These are phyloP conservation scores for Cerioporus squamosus DNA, from an alignment of 1,284 basidiomycete species.

Conservation along the genomic window DNA sequence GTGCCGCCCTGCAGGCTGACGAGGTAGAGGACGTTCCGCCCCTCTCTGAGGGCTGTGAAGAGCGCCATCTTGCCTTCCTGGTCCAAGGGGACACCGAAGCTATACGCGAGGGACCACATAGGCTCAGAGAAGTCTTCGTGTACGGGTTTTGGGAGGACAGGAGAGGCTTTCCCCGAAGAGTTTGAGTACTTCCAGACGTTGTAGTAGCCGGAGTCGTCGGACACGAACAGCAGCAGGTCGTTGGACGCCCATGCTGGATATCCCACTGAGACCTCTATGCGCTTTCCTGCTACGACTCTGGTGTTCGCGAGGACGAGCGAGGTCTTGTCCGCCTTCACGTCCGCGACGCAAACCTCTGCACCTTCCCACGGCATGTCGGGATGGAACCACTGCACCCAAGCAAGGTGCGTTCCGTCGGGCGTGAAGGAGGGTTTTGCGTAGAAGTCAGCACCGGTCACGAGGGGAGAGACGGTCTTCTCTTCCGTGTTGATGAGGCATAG, in stretches of 20 bases:
- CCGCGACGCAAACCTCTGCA: slow-evolving; percentile 60
- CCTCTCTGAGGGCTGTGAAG: slow-evolving; percentile 54
- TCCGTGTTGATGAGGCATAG: slow-evolving; percentile 59
- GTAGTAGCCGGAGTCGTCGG: slow-evolving; percentile 69
- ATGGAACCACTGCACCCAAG: slow-evolving; percentile 76
- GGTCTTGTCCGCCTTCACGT: slow-evolving; percentile 33
- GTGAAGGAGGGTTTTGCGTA: slow-evolving; percentile 69
- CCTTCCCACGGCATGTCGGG: slow-evolving; percentile 88
- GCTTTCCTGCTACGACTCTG: slow-evolving; percentile 52
- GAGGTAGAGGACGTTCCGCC: slow-evolving; percentile 53
- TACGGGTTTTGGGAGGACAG: slow-evolving; percentile 51
- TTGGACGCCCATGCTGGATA: slow-evolving; percentile 66
- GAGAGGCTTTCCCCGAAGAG: slow-evolving; percentile 37
- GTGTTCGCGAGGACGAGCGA: slow-evolving; percentile 38
- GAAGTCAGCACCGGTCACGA: slow-evolving; percentile 68
- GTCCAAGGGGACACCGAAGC: slow-evolving; percentile 55
- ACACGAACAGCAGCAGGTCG: slow-evolving; percentile 66
- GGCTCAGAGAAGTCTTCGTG: slow-evolving; percentile 64
- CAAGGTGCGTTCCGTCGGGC: slow-evolving; percentile 65
- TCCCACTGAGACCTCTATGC: slow-evolving; percentile 49
- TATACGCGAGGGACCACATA: slow-evolving; percentile 57
- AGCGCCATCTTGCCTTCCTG: slow-evolving; percentile 43
- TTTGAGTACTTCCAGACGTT: slow-evolving; percentile 67
- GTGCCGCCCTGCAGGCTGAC: slow-evolving; percentile 44
- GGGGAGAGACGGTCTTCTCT: slow-evolving; percentile 43